A percentile compares a stretch with the other conserved stretches of the same genome.
These are phyloP conservation scores for Immersiella caudata DNA, from an alignment of 495 filamentous ascomycete species.

Conservation along the genomic window DNA sequence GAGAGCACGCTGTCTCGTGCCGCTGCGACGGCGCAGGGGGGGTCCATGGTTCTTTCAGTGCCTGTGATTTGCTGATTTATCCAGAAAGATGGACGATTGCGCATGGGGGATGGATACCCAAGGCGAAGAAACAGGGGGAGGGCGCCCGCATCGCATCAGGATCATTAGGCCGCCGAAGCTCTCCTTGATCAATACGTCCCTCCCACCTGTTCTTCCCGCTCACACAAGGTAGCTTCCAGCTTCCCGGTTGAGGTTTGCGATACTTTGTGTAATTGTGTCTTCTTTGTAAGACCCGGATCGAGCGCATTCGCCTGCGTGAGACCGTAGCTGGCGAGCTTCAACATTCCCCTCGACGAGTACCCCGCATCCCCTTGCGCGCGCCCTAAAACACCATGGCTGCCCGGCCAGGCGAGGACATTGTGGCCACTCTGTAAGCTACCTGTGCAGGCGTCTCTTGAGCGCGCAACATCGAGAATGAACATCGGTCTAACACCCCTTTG, in stretches of 20 bases:
- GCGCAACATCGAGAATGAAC: background rate
- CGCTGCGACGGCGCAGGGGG: background rate
- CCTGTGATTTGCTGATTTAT: conserved; percentile 2
- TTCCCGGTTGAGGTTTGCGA: background rate
- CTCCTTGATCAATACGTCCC: background rate
- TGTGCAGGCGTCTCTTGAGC: background rate
- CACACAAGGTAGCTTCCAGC: background rate
- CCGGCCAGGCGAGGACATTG: conserved; percentile 73
- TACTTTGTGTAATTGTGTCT: background rate
- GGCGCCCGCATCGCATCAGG: background rate
- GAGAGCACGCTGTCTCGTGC: conserved; percentile 6
- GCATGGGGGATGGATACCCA: background rate
- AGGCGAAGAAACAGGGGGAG: background rate
- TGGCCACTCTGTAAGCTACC: conserved; percentile 77
- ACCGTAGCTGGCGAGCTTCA: background rate
- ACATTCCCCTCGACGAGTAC: background rate
- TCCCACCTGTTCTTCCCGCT: background rate
- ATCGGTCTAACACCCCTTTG: conserved; percentile 23
- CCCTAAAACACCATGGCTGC: conserved; percentile 65
- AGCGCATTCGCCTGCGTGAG: background rate
- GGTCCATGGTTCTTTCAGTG: background rate
- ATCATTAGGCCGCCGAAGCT: background rate
- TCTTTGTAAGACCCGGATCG: background rate
- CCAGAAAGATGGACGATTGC: background rate
- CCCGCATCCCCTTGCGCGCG: conserved; percentile 4